phyloP scores from a whole-genome alignment of 352 stramenopile genomes.

The Globisporangium sylvaticum region DNA sequence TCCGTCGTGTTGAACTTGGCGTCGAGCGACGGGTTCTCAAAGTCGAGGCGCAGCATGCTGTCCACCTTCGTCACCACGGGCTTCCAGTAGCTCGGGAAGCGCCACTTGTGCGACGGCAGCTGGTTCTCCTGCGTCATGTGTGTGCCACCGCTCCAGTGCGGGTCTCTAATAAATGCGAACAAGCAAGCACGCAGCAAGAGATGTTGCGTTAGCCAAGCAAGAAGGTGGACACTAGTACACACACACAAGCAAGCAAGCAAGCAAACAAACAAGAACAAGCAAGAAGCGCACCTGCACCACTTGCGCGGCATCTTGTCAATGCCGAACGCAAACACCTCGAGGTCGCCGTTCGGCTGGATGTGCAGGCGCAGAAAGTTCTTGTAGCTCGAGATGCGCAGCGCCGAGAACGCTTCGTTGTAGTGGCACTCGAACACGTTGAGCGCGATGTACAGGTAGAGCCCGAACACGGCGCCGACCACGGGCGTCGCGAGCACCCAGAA shows the following conservation, averaged over 20 bases:
- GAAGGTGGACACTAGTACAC: not conserved
- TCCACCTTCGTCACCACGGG: slow-evolving; percentile 76
- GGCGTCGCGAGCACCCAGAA: slow-evolving; percentile 84
- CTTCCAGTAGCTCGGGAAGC: slow-evolving; percentile 77
- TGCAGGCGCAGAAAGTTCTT: slow-evolving; percentile 88
- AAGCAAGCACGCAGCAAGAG: not conserved
- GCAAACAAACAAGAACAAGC: slow-evolving; percentile 10
- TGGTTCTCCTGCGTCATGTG: slow-evolving; percentile 51
- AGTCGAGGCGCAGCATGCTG: slow-evolving; percentile 81
- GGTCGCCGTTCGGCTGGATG: slow-evolving; percentile 64
- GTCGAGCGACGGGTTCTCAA: slow-evolving; percentile 78
- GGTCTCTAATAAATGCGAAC: slow-evolving; percentile 44
- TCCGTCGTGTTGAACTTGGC: slow-evolving; percentile 69
- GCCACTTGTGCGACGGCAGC: slow-evolving; percentile 71
- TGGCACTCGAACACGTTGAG: slow-evolving; percentile 84
- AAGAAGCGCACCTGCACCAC: slow-evolving; percentile 59
- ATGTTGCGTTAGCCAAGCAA: not conserved
- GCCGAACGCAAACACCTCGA: slow-evolving; percentile 80
- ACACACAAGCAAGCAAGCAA: not conserved
- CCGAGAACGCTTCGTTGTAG: slow-evolving; percentile 89
- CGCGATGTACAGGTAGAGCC: slow-evolving; percentile 79
- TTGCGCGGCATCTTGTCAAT: slow-evolving; percentile 89
- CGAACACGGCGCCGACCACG: slow-evolving; percentile 77
- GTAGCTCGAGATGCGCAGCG: slow-evolving; percentile 85
- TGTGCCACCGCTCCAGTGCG: slow-evolving; percentile 65